A percentile compares a stretch with the other conserved stretches of the same genome.
Conservation (phyloP, 768 basidiomycete genomes). For the Mycena floridula region DNA sequence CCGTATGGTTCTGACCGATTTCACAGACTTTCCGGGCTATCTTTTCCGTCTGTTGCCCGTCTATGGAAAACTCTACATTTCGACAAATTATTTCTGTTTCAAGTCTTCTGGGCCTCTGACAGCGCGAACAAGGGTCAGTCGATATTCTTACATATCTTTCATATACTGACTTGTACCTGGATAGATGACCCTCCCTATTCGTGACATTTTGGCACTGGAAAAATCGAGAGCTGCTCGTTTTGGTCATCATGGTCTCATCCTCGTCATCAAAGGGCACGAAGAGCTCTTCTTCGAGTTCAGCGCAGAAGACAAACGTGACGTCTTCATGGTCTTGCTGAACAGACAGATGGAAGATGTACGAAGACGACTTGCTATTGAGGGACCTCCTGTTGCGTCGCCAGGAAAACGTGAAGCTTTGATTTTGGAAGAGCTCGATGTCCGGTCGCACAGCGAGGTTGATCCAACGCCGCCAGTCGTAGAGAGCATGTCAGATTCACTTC, state of each 20-base stretch:
- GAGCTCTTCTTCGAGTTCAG: constrained; percentile 96
- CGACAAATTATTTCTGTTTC: constrained; percentile 93
- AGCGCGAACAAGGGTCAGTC: constrained; percentile 73
- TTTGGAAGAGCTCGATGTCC: constrained; percentile 78
- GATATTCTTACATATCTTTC: constrained; percentile 1
- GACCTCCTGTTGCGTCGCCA: constrained; percentile 34
- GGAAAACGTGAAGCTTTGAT: constrained; percentile 70
- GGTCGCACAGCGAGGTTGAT: constrained; percentile 28
- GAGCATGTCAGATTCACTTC: constrained; percentile 60
- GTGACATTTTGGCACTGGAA: constrained; percentile 80
- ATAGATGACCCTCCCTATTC: constrained; percentile 93
- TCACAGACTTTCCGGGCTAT: constrained; percentile 83
- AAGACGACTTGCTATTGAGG: constrained; percentile 39
- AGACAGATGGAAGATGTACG: constrained; percentile 73
- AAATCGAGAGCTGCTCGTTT: constrained; percentile 84
- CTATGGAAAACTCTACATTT: constrained; percentile 82
- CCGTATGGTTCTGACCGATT: constrained; percentile 3
- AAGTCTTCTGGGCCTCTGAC: constrained; percentile 79
- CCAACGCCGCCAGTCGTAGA: constrained; percentile 44
- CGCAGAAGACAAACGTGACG: constrained; percentile 71
- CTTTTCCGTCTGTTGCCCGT: constrained; percentile 87
- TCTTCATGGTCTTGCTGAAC: constrained; percentile 71
- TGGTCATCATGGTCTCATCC: constrained; percentile 82
- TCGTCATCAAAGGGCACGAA: constrained; percentile 94
- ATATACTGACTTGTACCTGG: constrained; percentile 1